Conservation (phyloP, 176 grass and related monocot species). For the Sorghum bicolor region Sorghum_bicolor_NCBIv3 NC_012878.2:46793001-46793500, state of each 20-base stretch:
- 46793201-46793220: neutral
- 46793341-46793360: conserved; percentile 32
- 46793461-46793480: neutral
- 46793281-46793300: neutral
- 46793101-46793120: neutral
- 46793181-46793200: neutral
- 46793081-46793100: neutral
- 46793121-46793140: neutral
- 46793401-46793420: conserved; percentile 83
- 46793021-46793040: neutral
- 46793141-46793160: neutral
- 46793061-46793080: neutral
- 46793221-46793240: neutral
- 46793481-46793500: neutral
- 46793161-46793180: neutral
- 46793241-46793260: neutral
- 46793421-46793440: conserved; percentile 96
- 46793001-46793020: neutral
- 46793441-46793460: conserved; percentile 57
- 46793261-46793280: neutral
- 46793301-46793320: conserved; percentile 21
- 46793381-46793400: conserved; percentile 60
- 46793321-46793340: conserved; percentile 71
- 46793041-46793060: neutral
- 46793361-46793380: conserved; percentile 70